Conservation (phyloP, 768 basidiomycete species). For the Coprinopsis cinerea region DNA sequence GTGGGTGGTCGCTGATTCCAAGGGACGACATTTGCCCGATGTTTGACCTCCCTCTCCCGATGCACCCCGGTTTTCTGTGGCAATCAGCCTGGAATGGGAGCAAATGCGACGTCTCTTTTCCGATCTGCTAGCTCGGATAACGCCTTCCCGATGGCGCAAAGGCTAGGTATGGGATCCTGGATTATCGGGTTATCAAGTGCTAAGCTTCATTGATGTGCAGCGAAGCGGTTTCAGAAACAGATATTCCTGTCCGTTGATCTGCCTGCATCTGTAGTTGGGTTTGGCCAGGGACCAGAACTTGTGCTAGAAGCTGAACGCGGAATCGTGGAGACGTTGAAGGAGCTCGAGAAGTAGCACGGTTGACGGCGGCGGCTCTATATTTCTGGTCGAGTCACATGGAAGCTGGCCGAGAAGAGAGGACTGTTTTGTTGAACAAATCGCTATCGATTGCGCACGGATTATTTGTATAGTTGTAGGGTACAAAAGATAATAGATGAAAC, state of each 20-base stretch:
- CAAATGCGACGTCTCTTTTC: slow-evolving; percentile 59
- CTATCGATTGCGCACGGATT: slow-evolving; percentile 4
- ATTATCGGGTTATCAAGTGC: slow-evolving; percentile 13
- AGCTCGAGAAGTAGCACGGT: slow-evolving; percentile 16
- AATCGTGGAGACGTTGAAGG: slow-evolving; percentile 43
- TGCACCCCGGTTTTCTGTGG: neutral
- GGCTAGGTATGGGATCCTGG: slow-evolving; percentile 53
- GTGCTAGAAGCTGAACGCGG: slow-evolving; percentile 57
- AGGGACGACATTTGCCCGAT: slow-evolving; percentile 7
- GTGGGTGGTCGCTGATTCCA: slow-evolving; percentile 2
- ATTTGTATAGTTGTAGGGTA: neutral
- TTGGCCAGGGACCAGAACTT: slow-evolving; percentile 44
- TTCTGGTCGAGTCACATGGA: slow-evolving; percentile 2
- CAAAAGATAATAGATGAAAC: neutral
- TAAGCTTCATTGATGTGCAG: slow-evolving; percentile 30
- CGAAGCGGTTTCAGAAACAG: slow-evolving; percentile 56
- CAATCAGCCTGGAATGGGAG: slow-evolving; percentile 27
- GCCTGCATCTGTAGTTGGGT: slow-evolving; percentile 31
- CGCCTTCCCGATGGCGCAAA: slow-evolving; percentile 69
- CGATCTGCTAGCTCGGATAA: slow-evolving; percentile 55
- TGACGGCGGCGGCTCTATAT: neutral
- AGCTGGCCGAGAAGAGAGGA: neutral
- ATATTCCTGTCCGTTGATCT: slow-evolving; percentile 71
- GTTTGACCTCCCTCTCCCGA: slow-evolving; percentile 3
- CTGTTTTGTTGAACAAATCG: neutral